Percentiles rank a stretch among this genome's conserved stretches.
phyloP scores from a whole-genome alignment of 2,329 filamentous ascomycete genomes.

The Fusarium robinianum region DNA sequence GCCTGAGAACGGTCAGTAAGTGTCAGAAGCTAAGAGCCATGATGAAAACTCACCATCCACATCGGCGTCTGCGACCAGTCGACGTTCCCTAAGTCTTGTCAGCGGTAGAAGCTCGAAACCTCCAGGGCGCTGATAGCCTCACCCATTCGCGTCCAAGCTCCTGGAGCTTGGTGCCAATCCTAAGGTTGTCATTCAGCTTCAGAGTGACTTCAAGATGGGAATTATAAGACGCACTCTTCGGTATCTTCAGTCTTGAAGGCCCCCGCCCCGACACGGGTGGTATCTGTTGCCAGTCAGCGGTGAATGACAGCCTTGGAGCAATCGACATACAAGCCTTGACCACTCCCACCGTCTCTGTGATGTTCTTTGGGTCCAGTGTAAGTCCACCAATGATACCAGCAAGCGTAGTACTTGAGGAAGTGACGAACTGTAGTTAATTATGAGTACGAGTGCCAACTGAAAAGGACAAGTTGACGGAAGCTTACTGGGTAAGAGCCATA shows the following conservation, averaged over 20 bases:
- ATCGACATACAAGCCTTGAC: conserved; percentile 63
- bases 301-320: conserved; percentile 21
- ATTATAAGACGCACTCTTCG: conserved; percentile 41
- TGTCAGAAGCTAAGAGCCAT: conserved; percentile 23
- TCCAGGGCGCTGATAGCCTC: conserved; percentile 21
- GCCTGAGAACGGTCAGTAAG: conserved; percentile 33
- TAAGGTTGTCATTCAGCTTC: conserved; percentile 29
- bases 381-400: conserved; percentile 65
- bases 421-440: conserved; percentile 47
- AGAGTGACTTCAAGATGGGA: conserved; percentile 22
- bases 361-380: conserved; percentile 62
- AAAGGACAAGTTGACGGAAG: conserved; percentile 18
- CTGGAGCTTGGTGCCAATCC: conserved; percentile 52
- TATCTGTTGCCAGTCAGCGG: conserved; percentile 50
- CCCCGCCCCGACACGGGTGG: conserved; percentile 64
- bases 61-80: conserved; percentile 64
- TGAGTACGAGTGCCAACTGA: conserved; percentile 17
- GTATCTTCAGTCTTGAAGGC: conserved; percentile 69
- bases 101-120: conserved; percentile 27
- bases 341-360: conserved; percentile 65
- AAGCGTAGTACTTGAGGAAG: conserved; percentile 59
- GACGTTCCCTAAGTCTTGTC: conserved; percentile 44
- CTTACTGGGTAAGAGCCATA: conserved; percentile 47
- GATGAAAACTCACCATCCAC: conserved; percentile 50
- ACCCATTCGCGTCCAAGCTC: conserved; percentile 50